phyloP scores from a whole-genome alignment of 768 basidiomycete species.

The Epithele typhae region DNA sequence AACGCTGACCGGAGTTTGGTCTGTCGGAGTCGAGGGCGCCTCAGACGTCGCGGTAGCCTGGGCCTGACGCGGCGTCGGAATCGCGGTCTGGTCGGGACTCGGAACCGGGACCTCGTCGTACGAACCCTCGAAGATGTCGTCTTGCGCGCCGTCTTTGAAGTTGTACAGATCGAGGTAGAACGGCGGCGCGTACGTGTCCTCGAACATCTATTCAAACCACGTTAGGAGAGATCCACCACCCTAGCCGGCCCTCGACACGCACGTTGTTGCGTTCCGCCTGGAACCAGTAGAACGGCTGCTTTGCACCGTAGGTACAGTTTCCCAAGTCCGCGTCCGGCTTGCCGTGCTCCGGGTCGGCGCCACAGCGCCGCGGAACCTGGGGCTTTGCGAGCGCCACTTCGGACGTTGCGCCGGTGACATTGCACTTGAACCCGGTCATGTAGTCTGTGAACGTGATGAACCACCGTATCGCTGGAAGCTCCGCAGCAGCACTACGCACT shows the following conservation, averaged over 20 bases:
- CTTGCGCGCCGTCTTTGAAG: slow-evolving; percentile 69
- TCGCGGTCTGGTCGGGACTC: slow-evolving; percentile 21
- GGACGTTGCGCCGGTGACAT: slow-evolving; percentile 50
- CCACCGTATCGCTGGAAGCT: neutral
- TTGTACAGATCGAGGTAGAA: slow-evolving; percentile 68
- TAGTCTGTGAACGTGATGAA: no score
- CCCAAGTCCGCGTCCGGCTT: slow-evolving; percentile 42
- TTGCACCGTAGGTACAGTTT: slow-evolving; percentile 72
- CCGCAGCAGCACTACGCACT: slow-evolving; percentile 33
- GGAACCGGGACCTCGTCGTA: slow-evolving; percentile 31
- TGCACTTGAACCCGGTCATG: slow-evolving; percentile 74
- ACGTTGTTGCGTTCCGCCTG: slow-evolving; percentile 61
- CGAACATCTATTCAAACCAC: slow-evolving; percentile 49
- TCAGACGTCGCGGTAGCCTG: slow-evolving; percentile 1
- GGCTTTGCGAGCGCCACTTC: slow-evolving; percentile 47
- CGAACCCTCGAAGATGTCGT: slow-evolving; percentile 65
- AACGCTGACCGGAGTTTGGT: slow-evolving; percentile 7
- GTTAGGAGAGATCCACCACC: neutral
- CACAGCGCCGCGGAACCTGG: slow-evolving; percentile 62
- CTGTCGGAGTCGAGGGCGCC: slow-evolving; percentile 3
- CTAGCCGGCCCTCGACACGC: slow-evolving; percentile 18
- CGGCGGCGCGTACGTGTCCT: slow-evolving; percentile 56
- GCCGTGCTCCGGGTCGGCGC: slow-evolving; percentile 46
- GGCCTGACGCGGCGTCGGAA: slow-evolving; percentile 21
- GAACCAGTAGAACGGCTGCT: slow-evolving; percentile 69